These are phyloP conservation scores for Tricholoma sp. DNA, from an alignment of 768 basidiomycete species.

Conservation along the genomic window DNA sequence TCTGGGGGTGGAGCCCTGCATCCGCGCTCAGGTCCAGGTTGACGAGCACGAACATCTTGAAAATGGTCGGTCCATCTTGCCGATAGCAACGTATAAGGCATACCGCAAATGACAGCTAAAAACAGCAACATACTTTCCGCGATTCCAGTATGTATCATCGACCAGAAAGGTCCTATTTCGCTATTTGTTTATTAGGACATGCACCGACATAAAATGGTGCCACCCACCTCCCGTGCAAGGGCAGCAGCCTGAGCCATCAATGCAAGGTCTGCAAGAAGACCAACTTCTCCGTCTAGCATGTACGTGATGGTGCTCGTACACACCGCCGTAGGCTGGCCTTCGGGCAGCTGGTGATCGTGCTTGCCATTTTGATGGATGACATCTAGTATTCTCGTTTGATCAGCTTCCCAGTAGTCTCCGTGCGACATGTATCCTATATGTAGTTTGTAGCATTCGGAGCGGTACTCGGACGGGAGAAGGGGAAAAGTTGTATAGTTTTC, in stretches of 20 bases:
- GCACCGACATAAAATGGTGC: constrained; percentile 7
- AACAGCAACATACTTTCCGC: constrained; percentile 49
- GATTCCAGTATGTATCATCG: constrained; percentile 69
- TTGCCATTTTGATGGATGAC: constrained; percentile 26
- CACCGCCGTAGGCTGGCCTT: constrained; percentile 21
- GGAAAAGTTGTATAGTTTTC: constrained; percentile 56
- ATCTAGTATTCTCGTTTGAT: constrained; percentile 28
- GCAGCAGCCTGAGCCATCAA: constrained; percentile 63
- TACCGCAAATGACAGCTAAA: background rate
- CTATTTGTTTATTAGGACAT: constrained; percentile 24
- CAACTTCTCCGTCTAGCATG: constrained; percentile 61
- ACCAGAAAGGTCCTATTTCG: constrained; percentile 62
- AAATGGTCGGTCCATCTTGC: constrained; percentile 66
- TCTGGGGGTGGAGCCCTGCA: constrained; percentile 59
- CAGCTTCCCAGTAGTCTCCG: constrained; percentile 47
- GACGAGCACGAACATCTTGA: constrained; percentile 40
- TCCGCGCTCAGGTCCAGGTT: constrained; percentile 62
- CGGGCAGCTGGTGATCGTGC: constrained; percentile 2
- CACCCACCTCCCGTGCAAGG: constrained; percentile 56
- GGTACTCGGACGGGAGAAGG: constrained; percentile 51
- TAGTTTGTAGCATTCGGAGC: constrained; percentile 48
- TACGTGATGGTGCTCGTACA: constrained; percentile 70
- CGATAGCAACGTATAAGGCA: constrained; percentile 1
- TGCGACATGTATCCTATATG: constrained; percentile 42
- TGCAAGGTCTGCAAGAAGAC: constrained; percentile 60